Percentiles rank a stretch among this genome's conserved stretches.
Conservation (phyloP, 495 filamentous ascomycete species). For the Recurvomyces mirabilis region DNA sequence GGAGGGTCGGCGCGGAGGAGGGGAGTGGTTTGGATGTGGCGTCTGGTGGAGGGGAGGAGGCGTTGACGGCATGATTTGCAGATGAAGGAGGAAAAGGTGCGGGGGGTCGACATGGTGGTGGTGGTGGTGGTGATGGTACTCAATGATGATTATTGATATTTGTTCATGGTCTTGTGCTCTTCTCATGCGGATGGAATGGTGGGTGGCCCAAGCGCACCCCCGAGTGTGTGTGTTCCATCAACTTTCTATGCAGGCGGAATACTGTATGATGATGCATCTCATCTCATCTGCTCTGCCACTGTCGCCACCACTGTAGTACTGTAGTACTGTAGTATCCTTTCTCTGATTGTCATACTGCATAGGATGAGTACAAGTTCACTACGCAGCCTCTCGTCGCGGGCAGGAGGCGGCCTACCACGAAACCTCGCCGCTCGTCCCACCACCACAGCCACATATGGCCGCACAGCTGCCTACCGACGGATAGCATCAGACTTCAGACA, state of each 20-base stretch:
- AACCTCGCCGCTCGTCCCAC: constrained; percentile 9
- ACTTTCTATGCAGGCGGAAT: no score
- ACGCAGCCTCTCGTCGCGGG: constrained; percentile 20
- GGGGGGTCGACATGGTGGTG: background rate
- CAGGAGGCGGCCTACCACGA: constrained; percentile 19
- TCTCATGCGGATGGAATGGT: no score
- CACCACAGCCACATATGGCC: constrained; percentile 34
- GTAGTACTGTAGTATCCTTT: no score
- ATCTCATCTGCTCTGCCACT: no score
- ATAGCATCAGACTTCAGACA: constrained; percentile 33
- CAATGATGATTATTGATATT: no score
- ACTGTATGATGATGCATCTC: no score
- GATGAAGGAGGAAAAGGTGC: constrained; percentile 5
- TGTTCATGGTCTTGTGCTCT: no score
- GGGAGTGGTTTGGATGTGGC: constrained; percentile 8
- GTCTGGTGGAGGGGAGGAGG: background rate
- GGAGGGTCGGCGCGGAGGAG: background rate
- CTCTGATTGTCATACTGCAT: background rate
- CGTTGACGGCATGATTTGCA: constrained; percentile 7
- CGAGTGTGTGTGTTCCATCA: no score
- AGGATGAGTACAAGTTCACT: constrained; percentile 28
- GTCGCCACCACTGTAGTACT: background rate
- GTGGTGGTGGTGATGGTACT: background rate
- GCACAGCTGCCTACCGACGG: constrained; percentile 47
- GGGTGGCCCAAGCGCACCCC: no score